Conservation (phyloP, 148 eudicot genomes). For the Nepenthes gracilis region DNA sequence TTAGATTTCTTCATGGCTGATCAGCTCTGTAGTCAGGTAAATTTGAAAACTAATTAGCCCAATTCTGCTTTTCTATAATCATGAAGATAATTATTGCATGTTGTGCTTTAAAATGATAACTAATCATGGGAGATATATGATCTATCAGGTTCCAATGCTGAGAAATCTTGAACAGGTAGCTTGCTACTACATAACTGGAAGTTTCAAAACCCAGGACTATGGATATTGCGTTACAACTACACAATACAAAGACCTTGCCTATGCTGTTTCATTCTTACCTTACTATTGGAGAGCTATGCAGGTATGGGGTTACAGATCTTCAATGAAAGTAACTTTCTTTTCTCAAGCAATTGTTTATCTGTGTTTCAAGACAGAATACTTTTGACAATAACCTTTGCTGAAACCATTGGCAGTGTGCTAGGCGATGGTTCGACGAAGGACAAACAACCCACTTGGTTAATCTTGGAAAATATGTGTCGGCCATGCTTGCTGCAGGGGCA, state of each 20-base stretch:
- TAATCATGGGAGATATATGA: neutral
- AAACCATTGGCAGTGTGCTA: slow-evolving; percentile 52
- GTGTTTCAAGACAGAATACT: neutral
- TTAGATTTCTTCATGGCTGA: slow-evolving; percentile 99
- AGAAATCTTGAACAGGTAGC: slow-evolving; percentile 78
- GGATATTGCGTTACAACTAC: slow-evolving; percentile 63
- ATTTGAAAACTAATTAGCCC: neutral
- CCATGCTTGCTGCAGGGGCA: slow-evolving; percentile 98
- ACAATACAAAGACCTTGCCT: slow-evolving; percentile 76
- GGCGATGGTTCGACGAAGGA: slow-evolving; percentile 98
- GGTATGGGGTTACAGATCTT: slow-evolving; percentile 21
- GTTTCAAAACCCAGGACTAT: slow-evolving; percentile 86
- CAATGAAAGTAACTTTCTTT: neutral
- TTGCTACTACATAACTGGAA: slow-evolving; percentile 89
- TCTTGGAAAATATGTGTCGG: slow-evolving; percentile 90
- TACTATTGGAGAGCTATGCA: slow-evolving; percentile 99
- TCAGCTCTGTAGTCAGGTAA: slow-evolving; percentile 98
- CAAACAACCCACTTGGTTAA: slow-evolving; percentile 67
- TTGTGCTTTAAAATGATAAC: neutral
- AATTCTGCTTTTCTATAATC: too few relatives aligned
- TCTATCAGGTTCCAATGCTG: slow-evolving; percentile 69
- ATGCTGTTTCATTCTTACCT: slow-evolving; percentile 92
- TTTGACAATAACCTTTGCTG: neutral
- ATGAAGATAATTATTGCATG: neutral
- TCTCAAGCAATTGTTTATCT: neutral